These are phyloP conservation scores for Chytriomyces sp. DNA, from an alignment of 192 early-diverging fungal genomes.

Conservation along the genomic window DNA sequence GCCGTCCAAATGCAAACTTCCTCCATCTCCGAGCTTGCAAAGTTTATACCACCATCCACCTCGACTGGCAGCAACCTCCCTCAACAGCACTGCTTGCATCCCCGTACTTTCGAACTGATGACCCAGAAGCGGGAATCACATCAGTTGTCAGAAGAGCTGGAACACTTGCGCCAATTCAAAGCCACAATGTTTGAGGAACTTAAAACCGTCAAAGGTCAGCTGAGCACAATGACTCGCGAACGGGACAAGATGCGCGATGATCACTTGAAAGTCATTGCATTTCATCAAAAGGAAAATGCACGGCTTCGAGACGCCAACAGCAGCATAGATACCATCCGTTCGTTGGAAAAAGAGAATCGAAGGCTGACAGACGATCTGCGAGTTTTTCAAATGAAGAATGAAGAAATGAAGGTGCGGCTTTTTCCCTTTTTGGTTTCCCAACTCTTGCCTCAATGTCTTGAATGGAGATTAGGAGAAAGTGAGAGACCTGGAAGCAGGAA, in stretches of 20 bases:
- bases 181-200: constrained; percentile 16
- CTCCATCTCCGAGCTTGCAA: constrained; percentile 2
- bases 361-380: constrained; percentile 21
- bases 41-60: neutral
- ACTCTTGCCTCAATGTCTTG: neutral
- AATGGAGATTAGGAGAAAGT: constrained; percentile 3
- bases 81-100: constrained; percentile 16
- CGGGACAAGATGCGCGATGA: constrained; percentile 18
- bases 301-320: constrained; percentile 2
- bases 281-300: constrained; percentile 27
- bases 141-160: neutral
- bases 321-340: neutral
- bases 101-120: constrained; percentile 11
- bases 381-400: constrained; percentile 6
- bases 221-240: constrained; percentile 5
- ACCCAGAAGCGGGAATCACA: constrained; percentile 9
- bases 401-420: constrained; percentile 18
- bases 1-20: constrained; percentile 13
- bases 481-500: constrained; percentile 17
- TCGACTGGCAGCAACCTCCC: neutral
- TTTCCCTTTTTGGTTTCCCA: neutral
- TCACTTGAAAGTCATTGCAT: constrained; percentile 22
- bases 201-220: constrained; percentile 3
- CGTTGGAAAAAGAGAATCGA: constrained; percentile 25
- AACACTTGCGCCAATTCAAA: constrained; percentile 14